Percentiles rank a stretch among this genome's conserved stretches.
phyloP scores from a whole-genome alignment of 441 rosid species.

The Erysimum cheiri region DNA sequence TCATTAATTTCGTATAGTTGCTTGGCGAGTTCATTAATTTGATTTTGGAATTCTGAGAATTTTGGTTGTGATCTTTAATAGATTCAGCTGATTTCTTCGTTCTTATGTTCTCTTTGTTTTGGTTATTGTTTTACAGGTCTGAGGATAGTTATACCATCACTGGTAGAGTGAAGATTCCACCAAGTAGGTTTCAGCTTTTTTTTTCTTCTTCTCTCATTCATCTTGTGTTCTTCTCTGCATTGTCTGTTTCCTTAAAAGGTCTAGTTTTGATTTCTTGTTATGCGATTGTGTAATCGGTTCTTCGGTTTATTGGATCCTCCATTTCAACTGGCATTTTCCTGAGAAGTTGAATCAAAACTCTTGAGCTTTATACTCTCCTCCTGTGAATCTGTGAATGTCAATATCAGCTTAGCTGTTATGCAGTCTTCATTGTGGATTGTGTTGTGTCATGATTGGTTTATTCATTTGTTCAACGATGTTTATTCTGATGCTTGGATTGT shows the following conservation, averaged over 20 bases:
- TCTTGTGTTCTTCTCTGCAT: not conserved
- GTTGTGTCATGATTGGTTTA: not conserved
- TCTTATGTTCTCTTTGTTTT: not conserved
- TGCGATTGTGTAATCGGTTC: not conserved
- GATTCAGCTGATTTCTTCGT: not conserved
- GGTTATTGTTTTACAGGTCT: constrained; percentile 50
- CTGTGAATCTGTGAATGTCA: not conserved
- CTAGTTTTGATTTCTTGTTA: not conserved
- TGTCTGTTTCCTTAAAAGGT: not conserved
- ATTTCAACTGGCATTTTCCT: not conserved
- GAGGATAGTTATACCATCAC: constrained; percentile 69
- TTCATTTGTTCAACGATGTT: not conserved
- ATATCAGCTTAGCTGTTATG: not conserved
- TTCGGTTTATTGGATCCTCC: not conserved
- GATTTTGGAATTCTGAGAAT: not conserved
- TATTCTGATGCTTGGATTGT: not conserved
- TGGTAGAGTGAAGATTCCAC: constrained; percentile 77
- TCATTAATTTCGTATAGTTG: not conserved
- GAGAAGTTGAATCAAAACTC: not conserved
- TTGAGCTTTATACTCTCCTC: not conserved
- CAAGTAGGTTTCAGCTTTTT: constrained; percentile 48
- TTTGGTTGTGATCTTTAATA: not conserved
- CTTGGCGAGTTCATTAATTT: not conserved
- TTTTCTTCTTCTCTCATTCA: not conserved
- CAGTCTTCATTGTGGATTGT: not conserved